These are phyloP conservation scores for Cystobasidium pallidum DNA, from an alignment of 1,284 basidiomycete genomes.

Conservation along the genomic window DNA sequence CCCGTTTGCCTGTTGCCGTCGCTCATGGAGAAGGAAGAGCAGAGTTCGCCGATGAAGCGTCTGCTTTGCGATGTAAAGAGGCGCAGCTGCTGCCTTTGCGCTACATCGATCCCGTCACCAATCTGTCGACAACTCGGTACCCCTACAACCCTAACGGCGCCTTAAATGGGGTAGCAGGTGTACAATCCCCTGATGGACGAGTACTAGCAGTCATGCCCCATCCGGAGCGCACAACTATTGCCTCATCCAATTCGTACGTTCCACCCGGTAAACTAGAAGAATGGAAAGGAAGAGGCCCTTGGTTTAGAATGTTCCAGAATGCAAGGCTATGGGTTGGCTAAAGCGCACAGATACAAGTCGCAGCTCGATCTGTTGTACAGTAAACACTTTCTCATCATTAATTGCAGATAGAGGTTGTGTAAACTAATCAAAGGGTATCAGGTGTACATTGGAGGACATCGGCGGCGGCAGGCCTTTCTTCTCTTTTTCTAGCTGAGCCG, in stretches of 20 bases:
- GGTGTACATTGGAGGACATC: slow-evolving; percentile 39
- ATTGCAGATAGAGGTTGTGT: background rate
- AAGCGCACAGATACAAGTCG: background rate
- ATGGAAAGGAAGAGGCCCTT: slow-evolving; percentile 80
- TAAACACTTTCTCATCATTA: background rate
- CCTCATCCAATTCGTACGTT: slow-evolving; percentile 60
- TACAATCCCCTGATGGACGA: slow-evolving; percentile 81
- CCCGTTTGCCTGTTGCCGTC: slow-evolving; percentile 85
- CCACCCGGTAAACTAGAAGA: slow-evolving; percentile 63
- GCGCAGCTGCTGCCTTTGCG: slow-evolving; percentile 68
- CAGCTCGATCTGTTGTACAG: background rate
- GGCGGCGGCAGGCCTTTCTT: slow-evolving; percentile 26
- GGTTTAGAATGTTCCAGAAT: slow-evolving; percentile 94
- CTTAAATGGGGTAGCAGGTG: slow-evolving; percentile 80
- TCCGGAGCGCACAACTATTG: slow-evolving; percentile 56
- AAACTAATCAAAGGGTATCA: slow-evolving; percentile 51
- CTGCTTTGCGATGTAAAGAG: slow-evolving; percentile 16
- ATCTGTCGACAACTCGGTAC: slow-evolving; percentile 71
- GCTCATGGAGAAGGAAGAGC: slow-evolving; percentile 95
- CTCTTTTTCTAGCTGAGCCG: slow-evolving; percentile 53
- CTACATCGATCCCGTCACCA: slow-evolving; percentile 71
- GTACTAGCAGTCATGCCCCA: slow-evolving; percentile 94
- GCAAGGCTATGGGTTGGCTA: slow-evolving; percentile 62
- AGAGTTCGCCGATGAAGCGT: slow-evolving; percentile 63
- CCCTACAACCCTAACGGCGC: slow-evolving; percentile 97